These are phyloP conservation scores for Apophysomyces ossiformis DNA, from an alignment of 371 early-diverging fungal species.

Conservation along the genomic window DNA sequence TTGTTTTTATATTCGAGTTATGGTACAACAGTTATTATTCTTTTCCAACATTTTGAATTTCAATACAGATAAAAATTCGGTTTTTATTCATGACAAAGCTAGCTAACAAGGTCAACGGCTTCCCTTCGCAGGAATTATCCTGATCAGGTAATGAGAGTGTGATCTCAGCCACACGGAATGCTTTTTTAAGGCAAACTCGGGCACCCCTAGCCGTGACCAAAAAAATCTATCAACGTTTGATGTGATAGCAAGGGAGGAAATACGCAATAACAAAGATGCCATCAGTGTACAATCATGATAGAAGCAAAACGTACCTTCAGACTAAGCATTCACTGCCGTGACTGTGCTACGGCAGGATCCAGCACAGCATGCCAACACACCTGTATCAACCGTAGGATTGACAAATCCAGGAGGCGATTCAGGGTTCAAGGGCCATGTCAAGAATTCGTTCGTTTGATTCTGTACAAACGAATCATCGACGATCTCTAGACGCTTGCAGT, in stretches of 20 bases:
- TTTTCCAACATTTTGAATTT: background rate
- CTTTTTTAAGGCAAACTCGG: conserved; percentile 20
- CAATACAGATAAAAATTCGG: background rate
- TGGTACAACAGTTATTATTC: no score
- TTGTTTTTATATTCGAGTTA: no score
- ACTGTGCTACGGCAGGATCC: conserved; percentile 14
- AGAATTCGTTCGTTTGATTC: conserved; percentile 67
- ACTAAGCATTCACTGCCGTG: conserved; percentile 19
- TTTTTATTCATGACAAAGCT: background rate
- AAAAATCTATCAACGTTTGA: background rate
- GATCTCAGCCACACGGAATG: conserved; percentile 49
- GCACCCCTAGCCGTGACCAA: conserved; percentile 53
- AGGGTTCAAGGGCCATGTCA: conserved; percentile 47
- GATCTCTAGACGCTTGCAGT: conserved; percentile 64
- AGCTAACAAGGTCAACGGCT: conserved; percentile 35
- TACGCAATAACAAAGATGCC: background rate
- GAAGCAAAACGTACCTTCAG: conserved; percentile 8
- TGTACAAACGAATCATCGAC: conserved; percentile 59
- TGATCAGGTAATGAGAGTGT: conserved; percentile 64
- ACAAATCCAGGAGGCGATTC: conserved; percentile 45
- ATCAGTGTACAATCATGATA: background rate
- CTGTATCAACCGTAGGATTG: conserved; percentile 49
- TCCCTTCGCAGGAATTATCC: conserved; percentile 64
- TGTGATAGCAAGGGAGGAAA: background rate
- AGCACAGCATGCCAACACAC: conserved; percentile 36